Evolutionary conservation across 257 asterid species (phyloP).

Genomic region (Asclepias syriaca): DNA sequence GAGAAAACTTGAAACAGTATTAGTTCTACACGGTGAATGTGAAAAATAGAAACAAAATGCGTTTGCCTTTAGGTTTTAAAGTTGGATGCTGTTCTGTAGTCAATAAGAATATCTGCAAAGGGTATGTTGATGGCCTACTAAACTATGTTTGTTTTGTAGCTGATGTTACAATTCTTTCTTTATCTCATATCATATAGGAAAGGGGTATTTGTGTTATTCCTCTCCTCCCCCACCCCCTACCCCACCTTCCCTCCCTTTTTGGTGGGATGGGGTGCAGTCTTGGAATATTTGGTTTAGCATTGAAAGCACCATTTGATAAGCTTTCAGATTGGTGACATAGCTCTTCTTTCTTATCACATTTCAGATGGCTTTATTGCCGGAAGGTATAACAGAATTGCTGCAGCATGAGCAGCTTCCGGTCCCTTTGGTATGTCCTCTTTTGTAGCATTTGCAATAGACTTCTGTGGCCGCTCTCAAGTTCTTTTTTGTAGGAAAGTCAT

Average conservation of each 20-base stretch:
- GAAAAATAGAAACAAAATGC: neutral
- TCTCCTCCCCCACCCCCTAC: too few species aligned
- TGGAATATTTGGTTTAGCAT: neutral
- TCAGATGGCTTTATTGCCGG: conserved; percentile 93
- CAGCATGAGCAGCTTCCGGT: conserved; percentile 60
- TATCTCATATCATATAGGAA: neutral
- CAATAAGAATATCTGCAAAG: neutral
- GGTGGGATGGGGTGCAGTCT: neutral
- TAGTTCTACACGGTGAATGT: neutral
- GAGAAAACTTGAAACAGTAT: neutral
- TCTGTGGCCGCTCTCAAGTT: neutral
- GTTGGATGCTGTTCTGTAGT: neutral
- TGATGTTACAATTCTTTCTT: neutral
- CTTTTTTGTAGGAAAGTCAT: neutral
- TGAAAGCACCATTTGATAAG: neutral
- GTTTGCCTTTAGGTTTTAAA: neutral
- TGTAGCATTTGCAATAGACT: neutral
- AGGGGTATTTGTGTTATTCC: neutral
- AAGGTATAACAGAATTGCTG: conserved; percentile 79
- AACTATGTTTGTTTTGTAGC: neutral
- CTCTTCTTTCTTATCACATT: conserved; percentile 14
- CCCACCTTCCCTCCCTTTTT: too few species aligned
- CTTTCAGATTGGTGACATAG: neutral
- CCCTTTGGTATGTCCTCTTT: conserved; percentile 61
- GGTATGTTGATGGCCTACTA: neutral